Conservation (phyloP, 2,329 filamentous ascomycete genomes). For the Hymenoscyphus fraxineus region DNA sequence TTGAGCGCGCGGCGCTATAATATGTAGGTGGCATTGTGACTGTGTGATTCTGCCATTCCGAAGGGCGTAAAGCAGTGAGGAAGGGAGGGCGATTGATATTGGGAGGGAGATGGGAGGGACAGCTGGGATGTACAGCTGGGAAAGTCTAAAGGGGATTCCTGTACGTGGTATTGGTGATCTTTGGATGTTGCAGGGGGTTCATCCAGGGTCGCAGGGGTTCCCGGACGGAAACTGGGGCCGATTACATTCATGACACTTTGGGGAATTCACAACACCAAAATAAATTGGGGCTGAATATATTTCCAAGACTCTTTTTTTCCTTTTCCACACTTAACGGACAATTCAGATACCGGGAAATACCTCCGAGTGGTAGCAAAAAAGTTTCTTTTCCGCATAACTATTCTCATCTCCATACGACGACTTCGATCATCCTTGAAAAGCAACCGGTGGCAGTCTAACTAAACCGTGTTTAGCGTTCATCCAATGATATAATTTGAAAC, state of each 20-base stretch:
- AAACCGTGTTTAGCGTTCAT: no score
- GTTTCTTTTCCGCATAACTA: no score
- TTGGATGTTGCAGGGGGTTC: not conserved
- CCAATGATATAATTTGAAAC: no score
- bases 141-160: not conserved
- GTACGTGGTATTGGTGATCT: conserved; percentile 4
- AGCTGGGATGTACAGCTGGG: not conserved
- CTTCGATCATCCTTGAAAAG: no score
- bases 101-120: not conserved
- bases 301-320: no score
- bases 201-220: not conserved
- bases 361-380: no score
- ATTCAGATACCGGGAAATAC: no score
- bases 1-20: conserved; percentile 24
- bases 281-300: no score
- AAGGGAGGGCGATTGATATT: not conserved
- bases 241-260: not conserved
- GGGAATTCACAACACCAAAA: not conserved
- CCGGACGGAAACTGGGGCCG: not conserved
- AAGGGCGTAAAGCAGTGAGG: not conserved
- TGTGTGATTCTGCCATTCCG: conserved; percentile 20
- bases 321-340: no score
- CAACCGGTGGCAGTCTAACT: no score
- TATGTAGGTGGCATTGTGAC: conserved; percentile 22
- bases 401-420: no score